These are phyloP conservation scores for Cyberlindnera bimundalis DNA, from an alignment of 805 yeast species.

Conservation along the genomic window DNA sequence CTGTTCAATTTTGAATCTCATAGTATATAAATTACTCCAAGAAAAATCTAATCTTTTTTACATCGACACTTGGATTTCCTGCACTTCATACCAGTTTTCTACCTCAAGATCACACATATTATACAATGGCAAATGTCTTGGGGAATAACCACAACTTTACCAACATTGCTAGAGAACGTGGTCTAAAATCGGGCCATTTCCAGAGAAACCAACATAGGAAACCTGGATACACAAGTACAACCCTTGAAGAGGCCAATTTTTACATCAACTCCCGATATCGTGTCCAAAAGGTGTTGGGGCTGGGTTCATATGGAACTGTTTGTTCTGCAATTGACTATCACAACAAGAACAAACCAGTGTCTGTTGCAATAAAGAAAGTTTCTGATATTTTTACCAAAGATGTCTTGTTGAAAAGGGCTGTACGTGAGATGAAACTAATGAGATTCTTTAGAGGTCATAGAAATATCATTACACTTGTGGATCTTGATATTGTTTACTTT, in stretches of 20 bases:
- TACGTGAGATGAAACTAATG: slow-evolving; percentile 81
- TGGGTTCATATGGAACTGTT: slow-evolving; percentile 85
- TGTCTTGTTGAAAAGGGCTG: slow-evolving; percentile 70
- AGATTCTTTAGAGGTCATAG: slow-evolving; percentile 80
- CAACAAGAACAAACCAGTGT: slow-evolving; percentile 27
- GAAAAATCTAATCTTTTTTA: no score
- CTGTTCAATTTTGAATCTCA: no score
- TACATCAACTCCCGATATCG: slow-evolving; percentile 60
- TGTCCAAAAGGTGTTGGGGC: slow-evolving; percentile 60
- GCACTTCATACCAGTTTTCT: neutral
- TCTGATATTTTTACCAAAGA: slow-evolving; percentile 64
- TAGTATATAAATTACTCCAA: no score
- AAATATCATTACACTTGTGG: slow-evolving; percentile 71
- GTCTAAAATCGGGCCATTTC: no score
- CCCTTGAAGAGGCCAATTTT: slow-evolving; percentile 57
- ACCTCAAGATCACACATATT: no score
- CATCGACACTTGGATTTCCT: no score
- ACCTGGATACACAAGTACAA: slow-evolving; percentile 31
- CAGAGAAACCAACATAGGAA: slow-evolving; percentile 7
- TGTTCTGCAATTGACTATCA: slow-evolving; percentile 66
- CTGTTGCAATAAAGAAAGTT: slow-evolving; percentile 79
- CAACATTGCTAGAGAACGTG: slow-evolving; percentile 1
- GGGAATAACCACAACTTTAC: slow-evolving; percentile 3
- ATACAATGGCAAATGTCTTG: slow-evolving; percentile 9
- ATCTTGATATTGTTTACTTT: slow-evolving; percentile 63